Base-by-base conservation (phyloP, 768 basidiomycete species). In the Boletus reticulatus region DNA sequence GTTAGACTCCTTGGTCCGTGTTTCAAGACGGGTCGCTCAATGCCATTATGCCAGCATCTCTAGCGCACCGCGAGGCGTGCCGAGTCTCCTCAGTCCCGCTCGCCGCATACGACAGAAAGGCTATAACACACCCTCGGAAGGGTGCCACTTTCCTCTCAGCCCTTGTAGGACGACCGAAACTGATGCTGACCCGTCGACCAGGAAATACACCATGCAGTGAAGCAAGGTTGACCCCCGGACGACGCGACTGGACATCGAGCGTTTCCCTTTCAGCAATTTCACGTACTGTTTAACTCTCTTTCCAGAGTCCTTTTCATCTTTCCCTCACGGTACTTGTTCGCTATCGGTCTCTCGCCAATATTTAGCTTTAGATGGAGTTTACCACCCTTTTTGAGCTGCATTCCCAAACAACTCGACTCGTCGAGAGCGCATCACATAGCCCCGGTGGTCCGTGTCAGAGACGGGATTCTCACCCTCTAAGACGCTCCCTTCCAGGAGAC, bases 321-420 rank as follows among this genome's bases (percentile, higher is more conserved):
- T 86, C 84, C 50, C 50, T 51, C 78, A 50, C 82, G 80, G 84
- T 85, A 85, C 84, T 85, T 84, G 84, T 86, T 85, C 80, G 80
- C 85, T 86, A 87, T 86, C 81, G 84, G 85, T 85, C 84, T 86
- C 83, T 84, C 78, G 82, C 83, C 82, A 76, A 76, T 87, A 85
- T 86, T 85, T 86, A 86, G 84, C 84, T 83, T 86, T 87, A 86
- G 85, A 87, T 84, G 84, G 84, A 85, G 80, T 85, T 85, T 83
- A 86, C 84, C 85, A 84, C 84, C 84, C 84, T 74, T 80, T 64
- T 86, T 79, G 85, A 83, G 85, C 85, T 85, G 85, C 84, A 87
- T 84, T 87, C 83, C 83, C 84, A 87, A 87, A 84, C 84, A 85
- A 87, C 85, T 82, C 84, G 83, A 87, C 85, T 87, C 84, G 78